phyloP scores from a whole-genome alignment of 2,329 filamentous ascomycete species.

The Aureobasidium sp. region DNA sequence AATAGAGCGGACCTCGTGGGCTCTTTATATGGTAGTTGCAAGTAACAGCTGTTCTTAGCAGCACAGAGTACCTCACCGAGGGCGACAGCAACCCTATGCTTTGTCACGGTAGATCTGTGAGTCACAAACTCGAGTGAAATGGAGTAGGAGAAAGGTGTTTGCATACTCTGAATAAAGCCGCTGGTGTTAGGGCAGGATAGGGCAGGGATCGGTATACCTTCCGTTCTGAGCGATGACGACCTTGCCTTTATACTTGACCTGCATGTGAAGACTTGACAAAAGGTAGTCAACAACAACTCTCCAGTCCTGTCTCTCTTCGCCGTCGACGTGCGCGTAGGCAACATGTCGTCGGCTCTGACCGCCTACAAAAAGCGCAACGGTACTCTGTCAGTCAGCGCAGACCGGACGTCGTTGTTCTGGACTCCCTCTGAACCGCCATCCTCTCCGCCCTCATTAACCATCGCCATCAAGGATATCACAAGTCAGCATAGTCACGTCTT shows the following conservation, averaged over 20 bases:
- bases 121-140: not conserved
- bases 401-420: slow-evolving; percentile 74
- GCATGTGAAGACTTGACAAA: not conserved
- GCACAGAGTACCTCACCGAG: not conserved
- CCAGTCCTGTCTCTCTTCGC: too few relatives aligned
- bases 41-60: not conserved
- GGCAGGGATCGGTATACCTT: not conserved
- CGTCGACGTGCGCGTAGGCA: slow-evolving; percentile 20
- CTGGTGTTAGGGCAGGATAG: not conserved
- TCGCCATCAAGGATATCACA: slow-evolving; percentile 69
- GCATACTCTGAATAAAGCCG: not conserved
- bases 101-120: not conserved
- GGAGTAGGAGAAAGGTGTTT: not conserved
- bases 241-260: not conserved
- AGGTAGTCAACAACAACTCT: not conserved
- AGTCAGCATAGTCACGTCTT: slow-evolving; percentile 50
- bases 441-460: slow-evolving; percentile 58
- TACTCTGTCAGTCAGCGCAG: slow-evolving; percentile 64
- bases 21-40: not conserved
- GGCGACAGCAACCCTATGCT: not conserved
- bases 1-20: not conserved
- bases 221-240: slow-evolving; percentile 5
- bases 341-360: slow-evolving; percentile 53
- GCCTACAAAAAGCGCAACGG: slow-evolving; percentile 97
- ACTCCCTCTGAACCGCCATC: slow-evolving; percentile 58